A percentile compares a stretch with the other conserved stretches of the same genome.
Conservation (phyloP, 345 rosid species). For the Corymbia maculata region DNA sequence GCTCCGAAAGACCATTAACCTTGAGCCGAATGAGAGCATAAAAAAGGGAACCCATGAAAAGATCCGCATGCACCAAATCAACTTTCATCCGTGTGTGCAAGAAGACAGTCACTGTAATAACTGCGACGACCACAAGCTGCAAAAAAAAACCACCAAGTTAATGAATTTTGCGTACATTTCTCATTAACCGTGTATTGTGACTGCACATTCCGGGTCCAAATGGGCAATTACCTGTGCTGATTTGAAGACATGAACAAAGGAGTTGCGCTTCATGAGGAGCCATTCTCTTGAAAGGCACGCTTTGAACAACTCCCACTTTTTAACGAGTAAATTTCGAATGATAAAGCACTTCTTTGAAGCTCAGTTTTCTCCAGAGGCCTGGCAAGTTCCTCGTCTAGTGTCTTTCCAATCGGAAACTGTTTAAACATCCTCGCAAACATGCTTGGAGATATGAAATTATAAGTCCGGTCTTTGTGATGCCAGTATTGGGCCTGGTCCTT, state of each 20-base stretch:
- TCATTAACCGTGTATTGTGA: not conserved
- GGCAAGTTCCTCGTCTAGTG: constrained; percentile 25
- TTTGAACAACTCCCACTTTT: constrained; percentile 50
- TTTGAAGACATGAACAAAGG: constrained; percentile 27
- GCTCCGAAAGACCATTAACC: constrained; percentile 24
- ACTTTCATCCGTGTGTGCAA: constrained; percentile 18
- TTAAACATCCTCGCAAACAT: constrained; percentile 27
- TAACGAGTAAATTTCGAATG: constrained; percentile 32
- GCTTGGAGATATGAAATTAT: constrained; percentile 36
- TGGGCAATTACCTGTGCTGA: constrained; percentile 21
- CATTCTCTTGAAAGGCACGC: constrained; percentile 55
- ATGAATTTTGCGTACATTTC: not conserved
- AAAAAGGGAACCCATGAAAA: constrained; percentile 31
- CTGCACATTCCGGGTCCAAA: not conserved
- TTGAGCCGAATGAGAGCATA: constrained; percentile 20
- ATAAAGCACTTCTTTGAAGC: constrained; percentile 22
- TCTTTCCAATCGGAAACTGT: constrained; percentile 21
- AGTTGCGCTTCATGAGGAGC: constrained; percentile 47
- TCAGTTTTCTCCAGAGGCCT: constrained; percentile 25
- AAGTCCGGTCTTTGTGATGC: constrained; percentile 18
- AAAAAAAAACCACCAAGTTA: not conserved
- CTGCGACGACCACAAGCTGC: constrained; percentile 30
- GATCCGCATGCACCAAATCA: constrained; percentile 17
- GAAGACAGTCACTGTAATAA: constrained; percentile 30
- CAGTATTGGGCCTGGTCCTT: constrained; percentile 70